Evolutionary conservation across 176 grass and related monocot genomes (phyloP), one percentile per base, ranked within the genome.

Genomic region (Miscanthus lutarioriparius): DNA sequence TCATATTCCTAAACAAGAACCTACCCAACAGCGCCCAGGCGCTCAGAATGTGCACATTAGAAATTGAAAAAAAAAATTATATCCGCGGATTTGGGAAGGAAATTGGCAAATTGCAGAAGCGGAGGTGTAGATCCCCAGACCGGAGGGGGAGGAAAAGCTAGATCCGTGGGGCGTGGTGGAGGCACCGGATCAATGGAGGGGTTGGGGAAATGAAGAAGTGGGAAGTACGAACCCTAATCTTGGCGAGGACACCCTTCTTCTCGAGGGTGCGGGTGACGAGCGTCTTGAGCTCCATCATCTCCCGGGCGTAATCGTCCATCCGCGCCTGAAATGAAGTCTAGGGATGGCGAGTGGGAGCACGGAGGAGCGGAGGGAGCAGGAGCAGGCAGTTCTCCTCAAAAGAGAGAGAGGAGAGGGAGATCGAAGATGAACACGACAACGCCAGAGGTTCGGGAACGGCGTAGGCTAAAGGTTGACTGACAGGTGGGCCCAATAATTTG

Each of bases 221-320:
- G 49, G 74, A 59, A 44, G 65, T 1, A 67, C 28, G 28, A 78
- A 95, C 93, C 93, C 93, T 92, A 81, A 95, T 95, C 89, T 97
- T 97, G 32, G 91, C 94, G 82, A 97, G 94, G 63, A 97, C 91
- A 38, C 94, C 94, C 84, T 97, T 97, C 94, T 97, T 97, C 91
- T 97, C 94, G 56, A 97, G 94, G 65, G 91, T 94, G 43, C 91
- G 94, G 15, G 94, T 97, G 91, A 97, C 94, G 40, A 97, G 94
- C 45, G 91, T 97, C 89, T 97, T 97, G 68, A 97, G 94, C 78
- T 97, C 94, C 94, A 97, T 97, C 94, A 97, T 97, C 85, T 97
- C 94, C 82, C 94, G 84, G 48, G 91, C 91, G 85, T 94, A 97
- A 67, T 95, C 93, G 83, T 95, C 93, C 93, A 95, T 95, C 16